These are phyloP conservation scores for sorghum (Sorghum bicolor) DNA, from an alignment of 176 grass and related monocot genomes.

Conservation along the genomic window Sorghum_bicolor_NCBIv3 NC_012872.2:4136501-4137000, in stretches of 20 bases:
- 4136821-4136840: neutral
- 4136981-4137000: conserved; percentile 54
- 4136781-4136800: neutral
- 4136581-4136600: neutral
- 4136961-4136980: conserved; percentile 47
- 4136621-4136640: neutral
- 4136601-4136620: neutral
- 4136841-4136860: neutral
- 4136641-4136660: neutral
- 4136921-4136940: conserved; percentile 50
- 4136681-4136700: neutral
- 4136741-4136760: neutral
- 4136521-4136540: neutral
- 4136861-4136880: neutral
- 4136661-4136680: neutral
- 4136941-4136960: conserved; percentile 25
- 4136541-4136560: neutral
- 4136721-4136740: neutral
- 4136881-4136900: neutral
- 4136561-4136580: neutral
- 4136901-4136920: neutral
- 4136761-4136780: neutral
- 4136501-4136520: neutral
- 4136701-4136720: neutral
- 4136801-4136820: neutral